These are phyloP conservation scores for Colletotrichum godetiae DNA, from an alignment of 2,329 filamentous ascomycete genomes.

Conservation along the genomic window DNA sequence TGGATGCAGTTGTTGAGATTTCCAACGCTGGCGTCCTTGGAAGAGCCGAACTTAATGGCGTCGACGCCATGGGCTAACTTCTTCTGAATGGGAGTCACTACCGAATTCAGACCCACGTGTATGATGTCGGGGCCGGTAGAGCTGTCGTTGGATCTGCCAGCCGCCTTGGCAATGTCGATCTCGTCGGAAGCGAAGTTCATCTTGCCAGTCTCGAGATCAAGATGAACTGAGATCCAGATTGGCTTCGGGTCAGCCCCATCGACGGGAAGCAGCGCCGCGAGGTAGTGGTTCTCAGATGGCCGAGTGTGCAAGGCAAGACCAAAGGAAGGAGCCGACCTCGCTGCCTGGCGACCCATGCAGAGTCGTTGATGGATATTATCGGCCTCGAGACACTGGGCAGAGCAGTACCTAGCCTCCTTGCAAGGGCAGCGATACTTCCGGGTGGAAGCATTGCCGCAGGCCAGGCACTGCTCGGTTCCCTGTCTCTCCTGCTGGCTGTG, in stretches of 20 bases:
- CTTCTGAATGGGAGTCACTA: background rate
- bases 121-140: background rate
- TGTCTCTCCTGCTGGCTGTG: background rate
- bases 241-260: background rate
- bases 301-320: background rate
- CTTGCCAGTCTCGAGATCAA: background rate
- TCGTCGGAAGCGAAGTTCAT: background rate
- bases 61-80: background rate
- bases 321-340: background rate
- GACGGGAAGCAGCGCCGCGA: fast-evolving
- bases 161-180: background rate
- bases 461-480: background rate
- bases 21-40: background rate
- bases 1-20: background rate
- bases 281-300: fast-evolving
- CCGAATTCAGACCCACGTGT: background rate
- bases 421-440: background rate
- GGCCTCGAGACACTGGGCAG: background rate
- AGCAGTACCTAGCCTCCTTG: background rate
- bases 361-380: background rate
- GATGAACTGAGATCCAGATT: background rate
- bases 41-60: background rate
- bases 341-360: background rate
- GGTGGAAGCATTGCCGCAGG: background rate
- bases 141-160: background rate